A percentile compares a stretch with the other conserved stretches of the same genome.
These are phyloP conservation scores for Ensete glaucum DNA, from an alignment of 176 grass and related monocot genomes.

Conservation along the genomic window DNA sequence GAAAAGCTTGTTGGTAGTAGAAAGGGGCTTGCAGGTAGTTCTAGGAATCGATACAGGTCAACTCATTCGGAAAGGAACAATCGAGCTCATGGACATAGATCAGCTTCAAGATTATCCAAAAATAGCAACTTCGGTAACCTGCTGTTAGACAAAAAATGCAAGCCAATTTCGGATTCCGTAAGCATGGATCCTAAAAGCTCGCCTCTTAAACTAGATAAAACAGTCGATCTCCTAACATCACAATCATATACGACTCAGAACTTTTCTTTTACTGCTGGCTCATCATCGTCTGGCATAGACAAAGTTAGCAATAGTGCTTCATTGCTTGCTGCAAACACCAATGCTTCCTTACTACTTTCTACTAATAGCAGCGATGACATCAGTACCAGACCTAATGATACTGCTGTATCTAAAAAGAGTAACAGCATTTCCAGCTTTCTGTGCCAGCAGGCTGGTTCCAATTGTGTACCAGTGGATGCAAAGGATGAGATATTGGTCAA, in stretches of 20 bases:
- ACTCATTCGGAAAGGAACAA: constrained; percentile 7
- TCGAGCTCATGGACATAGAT: not conserved
- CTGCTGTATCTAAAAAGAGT: not conserved
- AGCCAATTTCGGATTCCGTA: not conserved
- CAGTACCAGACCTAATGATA: not conserved
- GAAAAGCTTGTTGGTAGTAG: constrained; percentile 2
- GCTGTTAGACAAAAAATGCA: constrained; percentile 2
- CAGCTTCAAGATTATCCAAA: constrained; percentile 7
- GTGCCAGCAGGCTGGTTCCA: not conserved
- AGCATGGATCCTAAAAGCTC: constrained; percentile 3
- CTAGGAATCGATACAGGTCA: constrained; percentile 1
- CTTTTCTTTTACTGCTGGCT: constrained; percentile 11
- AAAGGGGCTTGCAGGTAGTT: constrained; percentile 12
- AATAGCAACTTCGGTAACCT: not conserved
- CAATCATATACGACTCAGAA: not conserved
- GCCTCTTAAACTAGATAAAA: not conserved
- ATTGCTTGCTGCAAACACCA: constrained; percentile 1
- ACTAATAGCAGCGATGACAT: not conserved
- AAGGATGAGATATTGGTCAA: constrained; percentile 15
- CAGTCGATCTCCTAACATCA: constrained; percentile 4
- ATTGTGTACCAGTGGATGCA: not conserved
- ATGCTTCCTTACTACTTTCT: not conserved
- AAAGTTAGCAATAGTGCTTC: not conserved
- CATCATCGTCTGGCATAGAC: not conserved
- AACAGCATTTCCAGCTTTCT: not conserved